Conservation (phyloP, 169 alveolate genomes). For the Eimeria maxima region DNA sequence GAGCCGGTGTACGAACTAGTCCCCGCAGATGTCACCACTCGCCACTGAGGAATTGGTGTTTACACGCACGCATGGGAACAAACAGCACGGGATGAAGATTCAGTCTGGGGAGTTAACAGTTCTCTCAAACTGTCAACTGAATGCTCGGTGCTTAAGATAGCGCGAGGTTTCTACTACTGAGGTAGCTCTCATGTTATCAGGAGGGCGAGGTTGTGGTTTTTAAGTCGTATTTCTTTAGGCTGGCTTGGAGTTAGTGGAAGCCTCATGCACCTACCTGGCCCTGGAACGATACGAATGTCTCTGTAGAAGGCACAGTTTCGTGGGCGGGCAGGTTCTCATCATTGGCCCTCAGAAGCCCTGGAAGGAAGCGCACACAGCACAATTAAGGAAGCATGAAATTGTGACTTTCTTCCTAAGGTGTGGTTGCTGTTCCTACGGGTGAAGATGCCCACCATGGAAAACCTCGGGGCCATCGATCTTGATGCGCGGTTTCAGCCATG, state of each 20-base stretch:
- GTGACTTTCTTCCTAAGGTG: neutral
- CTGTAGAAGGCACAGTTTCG: constrained; percentile 62
- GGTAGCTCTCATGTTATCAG: neutral
- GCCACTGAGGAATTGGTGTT: constrained; percentile 32
- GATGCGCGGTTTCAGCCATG: constrained; percentile 71
- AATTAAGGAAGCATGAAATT: neutral
- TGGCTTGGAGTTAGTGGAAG: neutral
- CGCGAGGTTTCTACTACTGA: neutral
- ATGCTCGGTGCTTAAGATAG: no score
- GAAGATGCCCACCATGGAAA: constrained; percentile 40
- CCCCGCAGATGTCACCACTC: constrained; percentile 70
- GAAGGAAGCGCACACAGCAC: neutral
- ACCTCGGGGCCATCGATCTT: constrained; percentile 74
- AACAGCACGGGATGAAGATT: no score
- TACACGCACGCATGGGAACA: neutral
- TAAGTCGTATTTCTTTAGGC: neutral
- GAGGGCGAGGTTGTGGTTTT: neutral
- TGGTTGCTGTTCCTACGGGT: neutral
- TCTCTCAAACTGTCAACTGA: neutral
- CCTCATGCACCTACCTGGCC: constrained; percentile 59
- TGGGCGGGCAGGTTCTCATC: constrained; percentile 64
- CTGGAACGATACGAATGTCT: constrained; percentile 57
- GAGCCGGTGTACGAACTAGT: constrained; percentile 57
- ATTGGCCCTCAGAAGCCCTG: constrained; percentile 71
- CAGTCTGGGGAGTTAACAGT: neutral